Base-by-base conservation (phyloP, 2,329 filamentous ascomycete species). In the Zelopaecilomyces penicillatus region DNA sequence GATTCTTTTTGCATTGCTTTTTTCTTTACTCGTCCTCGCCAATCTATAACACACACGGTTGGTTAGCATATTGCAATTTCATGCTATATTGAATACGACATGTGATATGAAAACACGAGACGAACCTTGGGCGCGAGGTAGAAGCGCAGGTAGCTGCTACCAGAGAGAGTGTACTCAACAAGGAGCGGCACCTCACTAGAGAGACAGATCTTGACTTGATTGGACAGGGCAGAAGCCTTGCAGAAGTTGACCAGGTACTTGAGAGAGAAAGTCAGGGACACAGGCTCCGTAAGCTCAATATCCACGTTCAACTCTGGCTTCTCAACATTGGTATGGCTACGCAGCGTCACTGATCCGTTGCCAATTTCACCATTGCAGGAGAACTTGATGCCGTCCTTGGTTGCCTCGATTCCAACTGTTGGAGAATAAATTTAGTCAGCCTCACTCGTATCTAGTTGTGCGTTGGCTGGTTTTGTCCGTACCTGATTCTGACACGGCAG, bases 191-290 rank as follows among this genome's bases (percentile, higher is more conserved):
- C 91, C 70, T 98, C 93, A 67, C 89, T 90, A 43, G 91, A 97
- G 56, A 98, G 78, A 70, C 86, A 95, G 57, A 98, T 83, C 71
- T 86, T 93, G 68, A 98, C 94, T 54, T 78, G 76, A 55, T 67
- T 73, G 34, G 90, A 91, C 50, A 98, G 75, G 43, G 81, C 83
- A 52, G 88, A 85, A 31, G 94, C 94, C 75, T 98, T 98, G 85
- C 93, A 97, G 75, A 98, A 98, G 79, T 97, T 97, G 76, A 95
- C 87, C 3, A 98, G 83, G 72, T 98, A 98, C 74, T 98, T 98
- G 60, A 98, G 85, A 31, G 93, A 97, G 74, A 98, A 98, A 41
- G 91, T 97, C 52, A 98, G 79, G 32, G 87, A 78, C 49, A 98
- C 93, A 42, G 93, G 88, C 73, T 98, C 94, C 34, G 81, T 85